Percentiles rank a stretch among this genome's conserved stretches.
phyloP scores from a whole-genome alignment of 345 rosid species.

The Corchorus olitorius region DNA sequence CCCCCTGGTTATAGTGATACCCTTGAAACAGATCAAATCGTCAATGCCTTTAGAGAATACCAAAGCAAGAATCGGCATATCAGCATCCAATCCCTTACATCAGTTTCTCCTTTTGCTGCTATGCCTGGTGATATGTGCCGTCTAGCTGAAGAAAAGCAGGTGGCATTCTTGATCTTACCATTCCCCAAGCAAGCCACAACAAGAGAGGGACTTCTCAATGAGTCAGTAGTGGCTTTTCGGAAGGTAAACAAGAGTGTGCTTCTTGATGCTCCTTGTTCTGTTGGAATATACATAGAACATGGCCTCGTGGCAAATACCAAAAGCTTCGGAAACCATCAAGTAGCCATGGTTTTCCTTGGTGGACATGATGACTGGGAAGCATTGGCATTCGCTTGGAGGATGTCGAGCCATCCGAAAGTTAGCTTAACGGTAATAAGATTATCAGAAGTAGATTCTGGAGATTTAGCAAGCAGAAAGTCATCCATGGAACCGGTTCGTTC shows the following conservation, averaged over 20 bases:
- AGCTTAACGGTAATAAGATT: slow-evolving; percentile 63
- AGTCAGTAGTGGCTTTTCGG: slow-evolving; percentile 68
- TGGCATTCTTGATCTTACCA: slow-evolving; percentile 70
- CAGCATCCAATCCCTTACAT: slow-evolving; percentile 80
- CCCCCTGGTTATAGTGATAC: slow-evolving; percentile 51
- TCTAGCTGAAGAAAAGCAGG: slow-evolving; percentile 82
- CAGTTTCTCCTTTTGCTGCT: slow-evolving; percentile 80
- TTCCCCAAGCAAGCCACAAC: slow-evolving; percentile 85
- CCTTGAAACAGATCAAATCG: slow-evolving; percentile 85
- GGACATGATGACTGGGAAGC: slow-evolving; percentile 91
- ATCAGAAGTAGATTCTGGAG: background rate
- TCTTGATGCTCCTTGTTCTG: slow-evolving; percentile 76
- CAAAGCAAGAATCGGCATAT: slow-evolving; percentile 55
- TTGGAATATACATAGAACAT: slow-evolving; percentile 84
- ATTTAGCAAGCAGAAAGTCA: background rate
- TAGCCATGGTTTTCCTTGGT: slow-evolving; percentile 74
- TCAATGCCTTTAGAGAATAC: slow-evolving; percentile 72
- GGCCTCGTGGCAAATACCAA: slow-evolving; percentile 54
- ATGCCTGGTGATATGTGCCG: slow-evolving; percentile 88
- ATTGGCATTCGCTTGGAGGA: slow-evolving; percentile 77
- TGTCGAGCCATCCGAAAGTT: slow-evolving; percentile 67
- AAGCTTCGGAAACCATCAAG: slow-evolving; percentile 50
- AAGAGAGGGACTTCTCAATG: slow-evolving; percentile 77
- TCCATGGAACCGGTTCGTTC: slow-evolving; percentile 7
- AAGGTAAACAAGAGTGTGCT: slow-evolving; percentile 72